Conservation (phyloP, 2,329 filamentous ascomycete genomes). For the Aschersonia sp. region DNA sequence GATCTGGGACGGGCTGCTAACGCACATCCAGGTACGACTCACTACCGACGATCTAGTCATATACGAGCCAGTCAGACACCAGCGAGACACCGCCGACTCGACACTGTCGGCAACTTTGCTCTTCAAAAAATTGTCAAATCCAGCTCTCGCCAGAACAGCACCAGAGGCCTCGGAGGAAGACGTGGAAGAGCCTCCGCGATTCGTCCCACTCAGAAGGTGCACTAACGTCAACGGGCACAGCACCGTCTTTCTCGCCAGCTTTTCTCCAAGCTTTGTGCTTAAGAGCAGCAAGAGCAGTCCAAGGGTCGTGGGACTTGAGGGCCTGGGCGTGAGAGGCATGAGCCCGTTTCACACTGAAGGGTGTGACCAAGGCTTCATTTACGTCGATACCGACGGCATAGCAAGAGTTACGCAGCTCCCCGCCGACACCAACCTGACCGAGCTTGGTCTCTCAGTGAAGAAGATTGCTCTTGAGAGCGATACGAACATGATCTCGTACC, state of each 20-base stretch:
- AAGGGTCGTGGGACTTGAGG: slow-evolving; percentile 58
- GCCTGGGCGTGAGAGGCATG: slow-evolving; percentile 53
- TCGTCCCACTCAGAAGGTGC: slow-evolving; percentile 41
- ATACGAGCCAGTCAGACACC: slow-evolving; percentile 63
- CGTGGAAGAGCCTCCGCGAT: slow-evolving; percentile 27
- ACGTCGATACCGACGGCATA: slow-evolving; percentile 58
- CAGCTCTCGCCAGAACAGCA: slow-evolving; percentile 45
- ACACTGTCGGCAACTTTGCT: slow-evolving; percentile 43
- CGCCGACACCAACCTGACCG: slow-evolving; percentile 48
- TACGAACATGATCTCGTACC: slow-evolving; percentile 61
- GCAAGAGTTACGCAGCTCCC: slow-evolving; percentile 64
- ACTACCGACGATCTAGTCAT: slow-evolving; percentile 70
- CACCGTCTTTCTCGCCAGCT: slow-evolving; percentile 69
- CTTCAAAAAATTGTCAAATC: slow-evolving; percentile 64
- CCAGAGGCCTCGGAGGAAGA: slow-evolving; percentile 36
- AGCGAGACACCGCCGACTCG: slow-evolving; percentile 18
- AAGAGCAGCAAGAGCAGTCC: slow-evolving; percentile 69
- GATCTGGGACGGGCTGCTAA: neutral
- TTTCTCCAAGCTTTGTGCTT: slow-evolving; percentile 67
- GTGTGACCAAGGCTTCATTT: slow-evolving; percentile 73
- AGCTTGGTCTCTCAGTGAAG: slow-evolving; percentile 61
- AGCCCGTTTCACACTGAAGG: slow-evolving; percentile 63
- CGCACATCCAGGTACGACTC: slow-evolving; percentile 44
- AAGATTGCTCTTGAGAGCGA: slow-evolving; percentile 60
- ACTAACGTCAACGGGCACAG: slow-evolving; percentile 62